Evolutionary conservation across 2,329 filamentous ascomycete genomes (phyloP).

Genomic region (Aureobasidium sp.): DNA sequence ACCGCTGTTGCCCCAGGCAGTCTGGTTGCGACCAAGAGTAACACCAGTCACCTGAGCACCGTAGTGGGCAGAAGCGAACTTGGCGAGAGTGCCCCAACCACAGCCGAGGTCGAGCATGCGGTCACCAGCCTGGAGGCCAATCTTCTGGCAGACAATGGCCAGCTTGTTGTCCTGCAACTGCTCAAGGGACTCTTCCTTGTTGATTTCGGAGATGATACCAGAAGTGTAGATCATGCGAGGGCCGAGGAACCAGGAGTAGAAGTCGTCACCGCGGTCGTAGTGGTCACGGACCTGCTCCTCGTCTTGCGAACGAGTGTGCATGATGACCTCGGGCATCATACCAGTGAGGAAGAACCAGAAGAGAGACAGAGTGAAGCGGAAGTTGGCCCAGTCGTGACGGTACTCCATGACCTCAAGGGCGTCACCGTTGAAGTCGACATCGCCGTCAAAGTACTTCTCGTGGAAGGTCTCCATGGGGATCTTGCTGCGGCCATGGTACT

Average conservation of each 20-base stretch:
- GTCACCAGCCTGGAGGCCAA: conserved; percentile 72
- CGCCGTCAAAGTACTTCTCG: conserved; percentile 94
- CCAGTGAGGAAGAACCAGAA: conserved; percentile 83
- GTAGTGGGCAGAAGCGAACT: conserved; percentile 88
- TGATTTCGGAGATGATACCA: conserved; percentile 82
- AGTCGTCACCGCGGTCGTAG: conserved; percentile 96
- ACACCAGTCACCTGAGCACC: conserved; percentile 79
- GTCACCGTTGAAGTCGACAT: conserved; percentile 94
- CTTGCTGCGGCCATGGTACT: conserved; percentile 70
- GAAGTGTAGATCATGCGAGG: conserved; percentile 99
- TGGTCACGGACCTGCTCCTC: conserved; percentile 97
- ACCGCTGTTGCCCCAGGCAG: conserved; percentile 88
- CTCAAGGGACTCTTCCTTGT: conserved; percentile 82
- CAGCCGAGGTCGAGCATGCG: conserved; percentile 89
- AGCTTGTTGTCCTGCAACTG: conserved; percentile 97
- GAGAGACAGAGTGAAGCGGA: conserved; percentile 76
- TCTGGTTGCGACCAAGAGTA: conserved; percentile 92
- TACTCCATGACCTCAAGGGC: conserved; percentile 83
- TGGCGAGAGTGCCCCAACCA: conserved; percentile 93
- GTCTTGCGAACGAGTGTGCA: conserved; percentile 89
- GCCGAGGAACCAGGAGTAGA: conserved; percentile 97
- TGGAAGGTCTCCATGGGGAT: conserved; percentile 91
- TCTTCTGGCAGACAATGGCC: conserved; percentile 91
- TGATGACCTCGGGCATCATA: conserved; percentile 82
- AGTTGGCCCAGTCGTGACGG: conserved; percentile 94